phyloP scores from a whole-genome alignment of 441 rosid species.

The Pelargonium myrrhifolium region DNA sequence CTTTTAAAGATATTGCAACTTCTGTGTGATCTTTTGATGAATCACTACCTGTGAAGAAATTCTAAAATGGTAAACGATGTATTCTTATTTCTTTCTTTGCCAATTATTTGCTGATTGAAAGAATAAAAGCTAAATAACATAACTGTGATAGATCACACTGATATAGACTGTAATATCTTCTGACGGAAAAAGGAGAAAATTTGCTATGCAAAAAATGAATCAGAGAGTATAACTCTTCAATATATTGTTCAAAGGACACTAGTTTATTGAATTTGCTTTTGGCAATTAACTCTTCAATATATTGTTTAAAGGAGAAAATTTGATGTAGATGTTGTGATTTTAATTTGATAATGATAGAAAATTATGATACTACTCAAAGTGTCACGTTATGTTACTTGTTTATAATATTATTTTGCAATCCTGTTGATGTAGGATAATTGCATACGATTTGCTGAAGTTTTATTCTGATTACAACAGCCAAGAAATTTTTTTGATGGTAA shows the following conservation, averaged over 20 bases:
- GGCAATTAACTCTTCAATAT: too few relatives aligned
- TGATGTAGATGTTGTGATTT: background rate
- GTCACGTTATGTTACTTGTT: constrained; percentile 8
- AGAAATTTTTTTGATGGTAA: too few relatives aligned
- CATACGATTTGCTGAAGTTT: background rate
- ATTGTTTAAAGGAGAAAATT: too few relatives aligned
- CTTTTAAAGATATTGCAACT: background rate
- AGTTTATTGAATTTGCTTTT: background rate
- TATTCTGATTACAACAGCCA: constrained; percentile 5
- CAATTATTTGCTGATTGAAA: background rate
- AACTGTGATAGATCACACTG: background rate
- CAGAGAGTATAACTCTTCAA: background rate
- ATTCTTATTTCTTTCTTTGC: background rate
- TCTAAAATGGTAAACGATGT: background rate
- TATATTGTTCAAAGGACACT: background rate
- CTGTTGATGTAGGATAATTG: background rate
- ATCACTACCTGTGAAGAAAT: background rate
- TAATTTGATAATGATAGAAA: background rate
- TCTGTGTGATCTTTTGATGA: background rate
- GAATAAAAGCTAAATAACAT: background rate
- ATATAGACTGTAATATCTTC: background rate
- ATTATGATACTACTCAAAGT: background rate
- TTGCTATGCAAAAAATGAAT: background rate
- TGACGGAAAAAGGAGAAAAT: background rate
- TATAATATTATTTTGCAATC: constrained; percentile 10